Evolutionary conservation across 2,329 filamentous ascomycete genomes (phyloP).

Genomic region (Neurospora sp.): DNA sequence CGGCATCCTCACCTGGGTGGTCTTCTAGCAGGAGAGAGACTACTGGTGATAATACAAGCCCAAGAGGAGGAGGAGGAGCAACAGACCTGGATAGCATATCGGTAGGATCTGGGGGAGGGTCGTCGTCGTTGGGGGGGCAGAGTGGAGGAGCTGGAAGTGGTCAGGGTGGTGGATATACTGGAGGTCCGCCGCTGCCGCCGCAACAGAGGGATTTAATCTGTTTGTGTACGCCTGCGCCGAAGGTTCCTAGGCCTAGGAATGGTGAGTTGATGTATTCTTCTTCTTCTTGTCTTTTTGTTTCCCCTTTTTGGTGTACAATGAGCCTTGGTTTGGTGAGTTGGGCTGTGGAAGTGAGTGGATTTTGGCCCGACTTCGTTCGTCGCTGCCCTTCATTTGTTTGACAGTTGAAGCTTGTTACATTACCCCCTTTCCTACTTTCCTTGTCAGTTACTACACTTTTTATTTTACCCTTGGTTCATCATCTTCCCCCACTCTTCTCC

Average conservation of each 20-base stretch:
- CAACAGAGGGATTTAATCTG: slow-evolving; percentile 34
- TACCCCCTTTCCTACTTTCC: too few relatives aligned
- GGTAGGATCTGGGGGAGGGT: background rate
- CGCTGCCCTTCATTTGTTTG: too few relatives aligned
- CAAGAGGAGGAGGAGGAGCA: too few relatives aligned
- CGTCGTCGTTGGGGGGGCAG: background rate
- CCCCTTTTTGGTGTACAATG: slow-evolving; percentile 4
- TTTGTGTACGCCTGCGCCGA: slow-evolving; percentile 45
- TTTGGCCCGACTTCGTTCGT: too few relatives aligned
- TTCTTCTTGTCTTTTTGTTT: slow-evolving; percentile 7
- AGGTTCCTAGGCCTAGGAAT: slow-evolving; percentile 48
- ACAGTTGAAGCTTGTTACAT: too few relatives aligned
- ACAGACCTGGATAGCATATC: background rate
- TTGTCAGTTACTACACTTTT: too few relatives aligned
- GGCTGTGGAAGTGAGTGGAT: background rate
- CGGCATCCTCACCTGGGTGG: too few relatives aligned
- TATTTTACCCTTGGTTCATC: too few relatives aligned
- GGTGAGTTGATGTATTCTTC: slow-evolving; percentile 32
- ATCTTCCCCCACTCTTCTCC: too few relatives aligned
- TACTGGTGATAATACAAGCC: too few relatives aligned
- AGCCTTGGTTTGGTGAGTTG: too few relatives aligned
- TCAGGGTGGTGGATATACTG: background rate
- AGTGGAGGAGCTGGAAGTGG: background rate
- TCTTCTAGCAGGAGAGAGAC: too few relatives aligned
- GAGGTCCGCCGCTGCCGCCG: background rate